Conservation (phyloP, 1,284 basidiomycete species). For the Ustilago nuda region DNA sequence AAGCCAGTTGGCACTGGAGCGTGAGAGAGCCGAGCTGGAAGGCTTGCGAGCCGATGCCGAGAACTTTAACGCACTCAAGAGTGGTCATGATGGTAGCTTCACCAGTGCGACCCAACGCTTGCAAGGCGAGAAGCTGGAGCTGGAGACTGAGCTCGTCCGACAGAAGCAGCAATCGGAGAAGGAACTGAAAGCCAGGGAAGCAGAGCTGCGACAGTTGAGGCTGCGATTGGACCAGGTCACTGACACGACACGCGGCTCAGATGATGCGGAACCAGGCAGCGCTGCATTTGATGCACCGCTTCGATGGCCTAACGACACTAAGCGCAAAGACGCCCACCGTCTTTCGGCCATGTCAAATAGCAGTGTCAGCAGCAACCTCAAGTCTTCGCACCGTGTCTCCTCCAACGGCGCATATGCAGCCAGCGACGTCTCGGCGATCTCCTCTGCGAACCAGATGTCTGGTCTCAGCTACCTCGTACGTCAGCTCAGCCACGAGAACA, state of each 20-base stretch:
- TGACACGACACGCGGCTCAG: not conserved
- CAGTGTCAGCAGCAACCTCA: slow-evolving; percentile 29
- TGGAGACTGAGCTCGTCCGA: slow-evolving; percentile 71
- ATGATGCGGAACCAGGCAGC: not conserved
- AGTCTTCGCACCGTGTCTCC: slow-evolving; percentile 65
- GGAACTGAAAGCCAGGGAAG: slow-evolving; percentile 71
- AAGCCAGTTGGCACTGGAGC: slow-evolving; percentile 87
- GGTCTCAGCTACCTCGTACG: slow-evolving; percentile 81
- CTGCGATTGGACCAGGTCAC: slow-evolving; percentile 68
- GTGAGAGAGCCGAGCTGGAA: slow-evolving; percentile 91
- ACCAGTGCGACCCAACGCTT: slow-evolving; percentile 38
- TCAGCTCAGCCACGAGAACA: slow-evolving; percentile 84
- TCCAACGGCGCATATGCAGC: slow-evolving; percentile 70
- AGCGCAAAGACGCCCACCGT: slow-evolving; percentile 58
- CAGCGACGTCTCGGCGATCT: slow-evolving; percentile 75
- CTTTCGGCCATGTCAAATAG: slow-evolving; percentile 21
- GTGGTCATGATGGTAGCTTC: slow-evolving; percentile 29
- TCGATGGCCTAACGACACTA: slow-evolving; percentile 5
- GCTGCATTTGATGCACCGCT: slow-evolving; percentile 4
- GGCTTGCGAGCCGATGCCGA: slow-evolving; percentile 77
- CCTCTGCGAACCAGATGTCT: slow-evolving; percentile 73
- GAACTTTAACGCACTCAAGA: slow-evolving; percentile 49
- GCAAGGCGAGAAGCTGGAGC: slow-evolving; percentile 42
- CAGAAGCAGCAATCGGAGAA: slow-evolving; percentile 22
- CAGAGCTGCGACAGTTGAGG: slow-evolving; percentile 43